Percentiles rank a stretch among this genome's conserved stretches.
Conservation (phyloP, 1,139 yeast species). For the Spathaspora sp. region DNA sequence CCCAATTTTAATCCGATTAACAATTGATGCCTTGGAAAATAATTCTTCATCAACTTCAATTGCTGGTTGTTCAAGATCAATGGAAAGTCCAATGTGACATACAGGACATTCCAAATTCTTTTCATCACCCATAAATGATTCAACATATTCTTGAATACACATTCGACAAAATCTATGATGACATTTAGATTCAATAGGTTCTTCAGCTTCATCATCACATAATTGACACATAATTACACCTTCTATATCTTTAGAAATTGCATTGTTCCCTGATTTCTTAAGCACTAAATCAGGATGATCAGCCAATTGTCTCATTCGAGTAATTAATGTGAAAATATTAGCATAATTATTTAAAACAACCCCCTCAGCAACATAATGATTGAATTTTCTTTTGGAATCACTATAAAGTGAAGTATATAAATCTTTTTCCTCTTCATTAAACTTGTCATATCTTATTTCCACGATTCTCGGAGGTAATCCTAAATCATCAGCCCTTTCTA, state of each 20-base stretch:
- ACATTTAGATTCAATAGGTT: conserved; percentile 91
- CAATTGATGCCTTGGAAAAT: conserved; percentile 78
- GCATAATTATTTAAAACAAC: conserved; percentile 95
- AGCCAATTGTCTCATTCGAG: conserved; percentile 96
- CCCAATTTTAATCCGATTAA: conserved; percentile 80
- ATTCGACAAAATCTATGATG: conserved; percentile 91
- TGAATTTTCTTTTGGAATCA: conserved; percentile 82
- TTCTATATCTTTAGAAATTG: conserved; percentile 33
- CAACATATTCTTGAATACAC: conserved; percentile 87
- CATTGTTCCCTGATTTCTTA: conserved; percentile 56
- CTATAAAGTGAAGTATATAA: conserved; percentile 83
- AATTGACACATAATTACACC: conserved; percentile 84
- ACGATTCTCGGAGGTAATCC: conserved; percentile 96
- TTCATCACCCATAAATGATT: conserved; percentile 67
- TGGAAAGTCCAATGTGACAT: conserved; percentile 88
- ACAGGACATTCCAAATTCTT: conserved; percentile 83
- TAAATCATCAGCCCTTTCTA: conserved; percentile 94
- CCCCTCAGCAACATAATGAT: conserved; percentile 89
- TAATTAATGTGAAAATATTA: conserved; percentile 89
- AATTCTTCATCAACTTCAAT: conserved; percentile 68
- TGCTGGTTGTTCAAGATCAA: conserved; percentile 86
- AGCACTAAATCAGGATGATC: conserved; percentile 96
- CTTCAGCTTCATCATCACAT: conserved; percentile 98
- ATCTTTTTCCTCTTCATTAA: conserved; percentile 94
- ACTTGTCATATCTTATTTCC: conserved; percentile 78